Evolutionary conservation across 2,329 filamentous ascomycete species (phyloP), one percentile per base, ranked within the genome.

Genomic region (Dactylella cylindrospora): DNA sequence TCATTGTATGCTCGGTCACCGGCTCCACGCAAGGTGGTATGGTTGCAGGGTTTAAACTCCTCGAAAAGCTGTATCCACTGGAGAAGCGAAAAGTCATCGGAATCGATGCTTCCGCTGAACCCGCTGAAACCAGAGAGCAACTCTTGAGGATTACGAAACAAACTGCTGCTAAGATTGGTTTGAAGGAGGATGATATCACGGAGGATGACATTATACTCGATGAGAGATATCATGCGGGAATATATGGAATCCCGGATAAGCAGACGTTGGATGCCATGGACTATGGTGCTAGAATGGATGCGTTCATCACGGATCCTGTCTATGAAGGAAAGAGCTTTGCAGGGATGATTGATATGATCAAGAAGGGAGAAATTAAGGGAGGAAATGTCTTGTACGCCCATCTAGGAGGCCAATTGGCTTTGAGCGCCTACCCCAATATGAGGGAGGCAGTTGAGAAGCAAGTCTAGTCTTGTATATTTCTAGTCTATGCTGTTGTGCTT

Each of bases 281-380:
- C 71, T 83, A 85, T 69, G 83, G 81, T 3, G 85, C 85, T 0
- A 71, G 75, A 57, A 86, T 81, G 1, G 85, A 88, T 74, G 85
- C 80, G 0, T 83, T 88, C 67, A 85, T 88, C 65, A 88, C 84
- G 0, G 85, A 88, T 69, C 85, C 84, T 0, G 85, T 88, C 1
- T 88, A 88, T 68, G 84, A 87, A 73, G 85, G 85, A 1, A 88
- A 88, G 78, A 85, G 81, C 67, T 73, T 88, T 71, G 84, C 84
- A 3, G 85, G 84, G 0, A 78, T 88, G 83, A 80, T 87, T 66
- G 83, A 84, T 70, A 73, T 87, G 74, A 80, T 86, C 13, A 78
- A 74, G 65, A 80, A 78, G 44, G 83, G 79, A 0, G 80, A 84
- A 70, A 82, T 88, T 55, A 71, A 73, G 2, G 77, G 77, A 0